Percentiles rank a stretch among this genome's conserved stretches.
Evolutionary conservation across 257 asterid species (phyloP).

Genomic region (Craterostigma plantagineum): DNA sequence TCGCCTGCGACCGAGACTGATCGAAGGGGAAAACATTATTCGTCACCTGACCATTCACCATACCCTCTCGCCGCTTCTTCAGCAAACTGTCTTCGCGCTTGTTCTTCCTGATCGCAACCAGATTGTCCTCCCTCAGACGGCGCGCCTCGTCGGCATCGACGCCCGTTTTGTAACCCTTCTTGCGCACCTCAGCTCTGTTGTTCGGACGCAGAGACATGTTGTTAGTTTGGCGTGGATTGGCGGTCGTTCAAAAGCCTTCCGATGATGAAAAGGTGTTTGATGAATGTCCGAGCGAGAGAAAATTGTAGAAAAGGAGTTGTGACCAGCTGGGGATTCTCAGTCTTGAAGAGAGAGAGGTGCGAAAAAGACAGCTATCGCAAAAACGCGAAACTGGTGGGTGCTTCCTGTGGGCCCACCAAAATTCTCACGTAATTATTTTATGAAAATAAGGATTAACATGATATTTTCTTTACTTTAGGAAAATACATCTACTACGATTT

Average conservation of each 20-base stretch:
- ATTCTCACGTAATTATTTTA: no score
- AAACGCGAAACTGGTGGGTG: no score
- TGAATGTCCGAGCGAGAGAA: constrained; percentile 8
- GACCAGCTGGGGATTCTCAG: no score
- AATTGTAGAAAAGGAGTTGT: background rate
- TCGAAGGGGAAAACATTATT: constrained; percentile 11
- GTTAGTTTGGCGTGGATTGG: no score
- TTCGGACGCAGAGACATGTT: constrained; percentile 38
- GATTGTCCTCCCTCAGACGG: constrained; percentile 44
- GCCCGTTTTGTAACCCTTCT: constrained; percentile 36
- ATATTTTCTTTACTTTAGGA: no score
- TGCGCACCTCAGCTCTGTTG: constrained; percentile 32
- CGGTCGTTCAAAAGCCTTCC: background rate
- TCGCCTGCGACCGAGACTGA: constrained; percentile 31
- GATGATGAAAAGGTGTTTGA: constrained; percentile 1
- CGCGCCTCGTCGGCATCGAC: constrained; percentile 53
- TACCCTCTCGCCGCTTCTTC: constrained; percentile 38
- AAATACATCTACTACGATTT: no score
- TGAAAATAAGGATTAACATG: no score
- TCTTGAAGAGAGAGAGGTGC: no score
- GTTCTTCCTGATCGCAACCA: constrained; percentile 48
- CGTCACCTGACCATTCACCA: constrained; percentile 13
- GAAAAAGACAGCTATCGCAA: no score
- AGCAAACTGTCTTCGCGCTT: constrained; percentile 43
- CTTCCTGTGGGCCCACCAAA: no score